Base-by-base conservation (phyloP, 495 filamentous ascomycete genomes). In the Talaromyces trachyspermus region DNA sequence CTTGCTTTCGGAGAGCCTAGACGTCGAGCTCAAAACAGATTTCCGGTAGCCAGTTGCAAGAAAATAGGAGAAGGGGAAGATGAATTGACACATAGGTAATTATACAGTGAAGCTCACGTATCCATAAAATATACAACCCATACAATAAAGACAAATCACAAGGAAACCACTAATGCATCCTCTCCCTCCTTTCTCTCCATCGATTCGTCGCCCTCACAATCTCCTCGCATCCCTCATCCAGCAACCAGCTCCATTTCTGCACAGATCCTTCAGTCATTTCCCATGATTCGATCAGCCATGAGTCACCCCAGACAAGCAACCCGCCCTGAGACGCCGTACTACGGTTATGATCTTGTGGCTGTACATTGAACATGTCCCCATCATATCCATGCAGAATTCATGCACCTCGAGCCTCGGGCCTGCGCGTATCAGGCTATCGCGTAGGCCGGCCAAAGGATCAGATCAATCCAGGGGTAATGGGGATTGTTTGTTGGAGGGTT, bases 281-380 rank as follows among this genome's bases (percentile, higher is more conserved):
- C 38, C 38, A 41, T 11, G 38, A 41, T 20, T 41, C 38, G 8
- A 41, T 20, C n/a, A 24, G n/a, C 38, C 38, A 41, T 12, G 38
- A 41, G 2, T 41, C 8, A 2, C 38, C 38, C 38, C 38, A 24
- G 12, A 41, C 38, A n/a, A 22, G 17, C 17, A 41, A 22, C 9
- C 38, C 38, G 3, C 8, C 3, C 7, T 12, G 18, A 14, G 0
- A 6, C 10, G n/a, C n/a, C n/a, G n/a, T n/a, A n/a, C n/a, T n/a
- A n/a, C n/a, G n/a, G n/a, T n/a, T n/a, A n/a, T 15, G 10, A 25
- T 14, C 12, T 5, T 3, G 2, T 5, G 22, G n/a, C 3, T 20
- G 18, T n/a, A n/a, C n/a, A 6, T 14, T 14, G n/a, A 20, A 24
- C 19, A 41, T 41, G 38, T 19, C 23, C 38, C 38, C 8, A 41